Evolutionary conservation across 306 rosid genomes (phyloP), one percentile per base, ranked within the genome.

Genomic region (Cucumis hystrix): DNA sequence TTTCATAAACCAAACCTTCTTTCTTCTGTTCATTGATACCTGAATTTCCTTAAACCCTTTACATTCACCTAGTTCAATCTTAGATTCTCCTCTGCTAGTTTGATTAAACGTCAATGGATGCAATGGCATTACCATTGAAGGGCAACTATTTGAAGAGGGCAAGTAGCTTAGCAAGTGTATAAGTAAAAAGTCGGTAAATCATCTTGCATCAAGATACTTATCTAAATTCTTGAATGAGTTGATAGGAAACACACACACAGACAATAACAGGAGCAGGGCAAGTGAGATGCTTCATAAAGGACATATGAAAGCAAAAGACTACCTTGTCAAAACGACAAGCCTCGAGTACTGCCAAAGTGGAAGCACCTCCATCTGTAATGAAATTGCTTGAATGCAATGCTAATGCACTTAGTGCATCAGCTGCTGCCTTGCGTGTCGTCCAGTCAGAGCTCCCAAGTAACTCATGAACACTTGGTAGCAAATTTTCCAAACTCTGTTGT

Each of bases 391-490:
- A 86, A 85, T 89, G 91, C 87, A 91, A 82, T 17, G 97, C 96
- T 74, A 96, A 71, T 15, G 92, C 86, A 76, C 81, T 83, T 47
- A 96, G 84, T 52, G 89, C 87, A 65, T 96, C 99, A 65, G 99
- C 98, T 51, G 99, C 97, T 56, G 99, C 99, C 87, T 96, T 96
- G 40, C 99, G 97, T 25, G 98, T 96, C 57, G 93, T 93, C 99
- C 99, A 96, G 81, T 96, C 99, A 21, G 86, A 47, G 85, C 89
- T 92, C 54, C 88, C 85, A 72, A 96, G 93, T 78, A 93, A 92
- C 15, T 92, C 99, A 35, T 88, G 97, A 79, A 89, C 87, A 80
- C 88, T 85, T 74, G 83, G 92, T 55, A 92, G 86, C 83, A 96
- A 85, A 82, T 85, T 72, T 30, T 92, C 98, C 87, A 91, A 85